Evolutionary conservation across 345 rosid species (phyloP).

Genomic region (Populus deltoides): DNA sequence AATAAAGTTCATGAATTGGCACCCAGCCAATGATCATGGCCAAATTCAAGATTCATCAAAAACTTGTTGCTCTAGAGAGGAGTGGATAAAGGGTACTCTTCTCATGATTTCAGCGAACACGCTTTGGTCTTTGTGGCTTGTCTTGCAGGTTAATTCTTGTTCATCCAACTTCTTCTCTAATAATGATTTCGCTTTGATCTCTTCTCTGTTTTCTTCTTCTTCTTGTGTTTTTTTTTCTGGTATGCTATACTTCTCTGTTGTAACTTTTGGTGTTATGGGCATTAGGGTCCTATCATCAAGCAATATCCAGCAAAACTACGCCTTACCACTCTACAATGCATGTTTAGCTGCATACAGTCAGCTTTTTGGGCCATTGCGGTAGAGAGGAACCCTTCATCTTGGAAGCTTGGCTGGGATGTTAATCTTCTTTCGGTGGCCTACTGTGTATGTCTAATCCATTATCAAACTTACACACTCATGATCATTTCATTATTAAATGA

Average conservation of each 20-base stretch:
- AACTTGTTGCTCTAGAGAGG: slow-evolving; percentile 11
- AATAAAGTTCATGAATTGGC: slow-evolving; percentile 36
- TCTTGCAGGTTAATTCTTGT: slow-evolving; percentile 55
- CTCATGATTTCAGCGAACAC: slow-evolving; percentile 72
- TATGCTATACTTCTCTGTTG: background rate
- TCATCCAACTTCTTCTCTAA: background rate
- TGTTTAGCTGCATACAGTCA: slow-evolving; percentile 71
- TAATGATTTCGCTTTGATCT: background rate
- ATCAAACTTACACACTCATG: background rate
- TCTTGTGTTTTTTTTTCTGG: background rate
- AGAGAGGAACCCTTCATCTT: slow-evolving; percentile 58
- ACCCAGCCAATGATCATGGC: slow-evolving; percentile 3
- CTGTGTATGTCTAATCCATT: slow-evolving; percentile 45
- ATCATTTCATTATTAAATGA: background rate
- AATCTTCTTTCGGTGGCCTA: slow-evolving; percentile 73
- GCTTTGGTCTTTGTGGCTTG: slow-evolving; percentile 79
- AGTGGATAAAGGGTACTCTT: slow-evolving; percentile 66
- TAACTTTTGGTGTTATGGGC: background rate
- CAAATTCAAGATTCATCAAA: slow-evolving; percentile 18
- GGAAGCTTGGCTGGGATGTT: slow-evolving; percentile 75
- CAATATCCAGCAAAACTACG: slow-evolving; percentile 70
- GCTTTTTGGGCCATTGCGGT: slow-evolving; percentile 56
- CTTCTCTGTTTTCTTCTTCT: background rate
- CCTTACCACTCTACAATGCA: slow-evolving; percentile 66
- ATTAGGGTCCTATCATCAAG: slow-evolving; percentile 49